Evolutionary conservation across 2,329 filamentous ascomycete species (phyloP), one percentile per base, ranked within the genome.

Genomic region (Cladophialophora exuberans): DNA sequence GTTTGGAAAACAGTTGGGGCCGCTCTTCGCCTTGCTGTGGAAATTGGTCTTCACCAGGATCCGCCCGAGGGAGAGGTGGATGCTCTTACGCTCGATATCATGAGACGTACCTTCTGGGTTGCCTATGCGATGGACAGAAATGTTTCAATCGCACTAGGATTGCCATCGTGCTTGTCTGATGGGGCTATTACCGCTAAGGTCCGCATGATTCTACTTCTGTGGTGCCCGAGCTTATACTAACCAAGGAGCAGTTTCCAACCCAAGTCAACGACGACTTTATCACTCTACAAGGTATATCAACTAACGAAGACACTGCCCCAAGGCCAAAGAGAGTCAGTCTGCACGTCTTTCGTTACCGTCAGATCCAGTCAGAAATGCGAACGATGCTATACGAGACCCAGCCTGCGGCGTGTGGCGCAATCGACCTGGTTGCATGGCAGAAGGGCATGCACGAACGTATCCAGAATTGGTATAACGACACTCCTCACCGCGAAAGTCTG

Each of bases 41-140:
- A 57, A 36, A 15, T 57, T 18, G 49, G 49, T 15, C 49, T 57
- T 9, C 54, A 53, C 28, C 41, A 45, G 46, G 54, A 57, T 13
- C 43, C 48, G 11, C 23, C 35, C 25, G n/a, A 33, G 10, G 25
- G 28, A 11, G 20, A 52, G 18, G 23, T 53, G 17, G 49, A 53
- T 36, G 11, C 4, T 36, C 23, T 53, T n/a, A 53, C 41, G 2
- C 20, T 49, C n/a, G 54, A 57, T 26, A 43, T 13, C 17, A 35
- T 33, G 42, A 46, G 54, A 30, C 38, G 54, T 17, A 36, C 49
- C 23, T 57, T 57, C 18, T 57, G 54, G 54, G 49, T 53, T 13
- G 54, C 49, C 2, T 57, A 57, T 38, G 31, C 54, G 2, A 52
- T 57, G 54, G 54, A 57, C 39, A 45, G 49, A 10, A 57, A 53